phyloP scores from a whole-genome alignment of 1,284 basidiomycete genomes.

The Papiliotrema nemorosa region DNA sequence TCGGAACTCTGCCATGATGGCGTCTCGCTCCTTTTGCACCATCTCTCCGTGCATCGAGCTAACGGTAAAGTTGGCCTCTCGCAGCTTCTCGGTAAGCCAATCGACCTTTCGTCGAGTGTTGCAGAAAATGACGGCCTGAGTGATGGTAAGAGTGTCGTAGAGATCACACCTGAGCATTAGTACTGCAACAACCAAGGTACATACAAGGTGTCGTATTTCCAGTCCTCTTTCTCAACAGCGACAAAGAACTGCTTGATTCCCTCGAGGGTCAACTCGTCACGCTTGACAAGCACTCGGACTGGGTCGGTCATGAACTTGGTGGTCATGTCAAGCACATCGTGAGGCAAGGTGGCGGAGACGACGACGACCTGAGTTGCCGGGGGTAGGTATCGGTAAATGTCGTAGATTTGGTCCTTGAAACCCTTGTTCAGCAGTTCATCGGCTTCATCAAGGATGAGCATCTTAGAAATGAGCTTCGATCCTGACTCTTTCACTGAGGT shows the following conservation, averaged over 20 bases:
- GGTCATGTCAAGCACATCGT: conserved; percentile 99
- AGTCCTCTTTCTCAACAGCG: conserved; percentile 99
- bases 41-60: conserved; percentile 95
- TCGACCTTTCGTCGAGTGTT: conserved; percentile 99
- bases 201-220: conserved; percentile 97
- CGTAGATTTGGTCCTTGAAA: conserved; percentile 99
- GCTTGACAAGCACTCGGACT: conserved; percentile 97
- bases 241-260: conserved; percentile 99
- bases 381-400: conserved; percentile 96
- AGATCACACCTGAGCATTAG: conserved; percentile 60
- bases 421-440: conserved; percentile 97
- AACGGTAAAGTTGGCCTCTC: conserved; percentile 92
- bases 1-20: conserved; percentile 98
- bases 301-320: conserved; percentile 99
- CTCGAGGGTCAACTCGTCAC: conserved; percentile 98
- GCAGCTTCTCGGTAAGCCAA: conserved; percentile 99
- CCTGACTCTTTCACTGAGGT: no score
- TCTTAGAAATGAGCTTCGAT: conserved; percentile 50
- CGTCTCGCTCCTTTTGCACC: conserved; percentile 97
- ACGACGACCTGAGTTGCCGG: conserved; percentile 97
- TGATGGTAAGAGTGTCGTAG: conserved; percentile 98
- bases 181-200: neutral
- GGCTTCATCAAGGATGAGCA: conserved; percentile 97
- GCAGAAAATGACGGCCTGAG: conserved; percentile 99
- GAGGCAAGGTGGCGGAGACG: conserved; percentile 90